Evolutionary conservation across 306 rosid genomes (phyloP).

Genomic region (Cucumis hystrix): DNA sequence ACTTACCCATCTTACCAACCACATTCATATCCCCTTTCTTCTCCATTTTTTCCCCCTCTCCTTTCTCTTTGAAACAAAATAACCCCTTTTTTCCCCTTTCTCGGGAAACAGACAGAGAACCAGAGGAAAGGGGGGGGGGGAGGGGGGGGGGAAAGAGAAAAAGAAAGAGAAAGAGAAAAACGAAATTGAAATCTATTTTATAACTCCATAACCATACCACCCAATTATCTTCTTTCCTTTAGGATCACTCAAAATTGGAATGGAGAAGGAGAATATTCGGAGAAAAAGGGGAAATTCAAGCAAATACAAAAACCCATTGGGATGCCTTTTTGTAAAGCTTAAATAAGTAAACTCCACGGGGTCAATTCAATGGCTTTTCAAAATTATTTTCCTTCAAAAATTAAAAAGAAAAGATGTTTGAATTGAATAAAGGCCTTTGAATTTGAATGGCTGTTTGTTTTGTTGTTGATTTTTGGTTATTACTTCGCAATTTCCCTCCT

Average conservation of each 20-base stretch:
- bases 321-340: not conserved
- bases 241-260: not conserved
- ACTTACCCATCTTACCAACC: slow-evolving; percentile 12
- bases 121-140: not conserved
- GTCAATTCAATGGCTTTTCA: not conserved
- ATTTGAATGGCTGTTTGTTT: not conserved
- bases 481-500: not conserved
- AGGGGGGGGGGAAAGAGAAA: not conserved
- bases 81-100: not conserved
- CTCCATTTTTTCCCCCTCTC: slow-evolving; percentile 20
- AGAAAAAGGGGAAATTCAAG: not conserved
- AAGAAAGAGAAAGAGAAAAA: too few species aligned
- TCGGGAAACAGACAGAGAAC: slow-evolving; percentile 5
- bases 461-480: not conserved
- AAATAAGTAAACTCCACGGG: not conserved
- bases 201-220: not conserved
- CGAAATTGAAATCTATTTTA: not conserved
- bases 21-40: slow-evolving; percentile 15
- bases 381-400: not conserved
- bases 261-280: not conserved
- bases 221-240: slow-evolving; percentile 7
- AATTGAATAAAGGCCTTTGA: not conserved
- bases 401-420: not conserved
- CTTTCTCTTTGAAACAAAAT: slow-evolving; percentile 12
- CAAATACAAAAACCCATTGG: not conserved